These are phyloP conservation scores for Epichloe gansuensis DNA, from an alignment of 2,329 filamentous ascomycete species.

Conservation along the genomic window DNA sequence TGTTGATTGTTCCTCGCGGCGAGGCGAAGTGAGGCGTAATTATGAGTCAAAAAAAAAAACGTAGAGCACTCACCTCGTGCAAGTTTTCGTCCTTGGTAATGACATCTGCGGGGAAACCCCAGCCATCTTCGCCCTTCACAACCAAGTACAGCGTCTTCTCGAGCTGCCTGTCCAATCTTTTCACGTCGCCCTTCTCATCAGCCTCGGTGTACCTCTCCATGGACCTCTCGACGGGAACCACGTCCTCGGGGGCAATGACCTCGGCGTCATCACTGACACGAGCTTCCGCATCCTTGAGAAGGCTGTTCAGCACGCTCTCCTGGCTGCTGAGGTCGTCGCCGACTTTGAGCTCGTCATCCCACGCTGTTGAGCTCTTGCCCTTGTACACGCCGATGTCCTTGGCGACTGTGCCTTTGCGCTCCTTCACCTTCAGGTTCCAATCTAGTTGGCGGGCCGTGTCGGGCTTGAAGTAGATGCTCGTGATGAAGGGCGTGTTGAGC, in stretches of 20 bases:
- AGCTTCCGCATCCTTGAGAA: constrained; percentile 64
- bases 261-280: constrained; percentile 48
- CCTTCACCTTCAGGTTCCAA: constrained; percentile 75
- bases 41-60: neutral
- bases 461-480: constrained; percentile 89
- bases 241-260: constrained; percentile 42
- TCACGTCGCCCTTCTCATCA: constrained; percentile 60
- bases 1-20: neutral
- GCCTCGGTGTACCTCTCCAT: constrained; percentile 62
- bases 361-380: constrained; percentile 54
- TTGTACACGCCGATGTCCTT: constrained; percentile 80
- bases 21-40: too few relatives aligned
- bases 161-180: constrained; percentile 66
- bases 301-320: constrained; percentile 49
- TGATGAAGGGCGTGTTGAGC: constrained; percentile 71
- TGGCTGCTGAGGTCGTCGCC: constrained; percentile 56
- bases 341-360: constrained; percentile 83
- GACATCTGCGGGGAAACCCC: constrained; percentile 69
- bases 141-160: constrained; percentile 79
- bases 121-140: constrained; percentile 61
- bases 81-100: constrained; percentile 62
- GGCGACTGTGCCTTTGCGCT: constrained; percentile 59
- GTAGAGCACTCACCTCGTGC: constrained; percentile 54
- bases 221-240: constrained; percentile 58
- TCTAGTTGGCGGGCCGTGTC: constrained; percentile 74